These are phyloP conservation scores for Cercospora sojina DNA, from an alignment of 2,329 filamentous ascomycete species.

Conservation along the genomic window DNA sequence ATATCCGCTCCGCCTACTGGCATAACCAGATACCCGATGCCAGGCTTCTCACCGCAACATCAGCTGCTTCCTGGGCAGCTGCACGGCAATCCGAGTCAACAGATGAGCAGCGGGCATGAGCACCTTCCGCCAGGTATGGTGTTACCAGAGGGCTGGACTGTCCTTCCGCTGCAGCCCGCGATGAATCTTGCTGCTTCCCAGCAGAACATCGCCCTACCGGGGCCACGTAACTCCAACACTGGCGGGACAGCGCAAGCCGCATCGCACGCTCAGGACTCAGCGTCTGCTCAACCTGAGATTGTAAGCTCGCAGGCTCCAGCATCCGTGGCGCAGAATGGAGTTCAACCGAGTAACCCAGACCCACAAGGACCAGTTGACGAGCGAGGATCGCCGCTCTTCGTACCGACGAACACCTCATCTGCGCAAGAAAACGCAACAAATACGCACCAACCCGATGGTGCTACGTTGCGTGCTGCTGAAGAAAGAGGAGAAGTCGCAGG, in stretches of 20 bases:
- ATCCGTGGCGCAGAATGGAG: neutral
- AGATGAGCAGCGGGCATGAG: constrained; percentile 46
- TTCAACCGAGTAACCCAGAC: neutral
- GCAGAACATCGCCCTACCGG: neutral
- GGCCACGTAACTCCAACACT: neutral
- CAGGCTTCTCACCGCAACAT: constrained; percentile 13
- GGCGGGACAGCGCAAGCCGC: neutral
- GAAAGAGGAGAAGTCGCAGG: constrained; percentile 6
- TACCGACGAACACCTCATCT: constrained; percentile 19
- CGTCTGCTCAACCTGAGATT: neutral
- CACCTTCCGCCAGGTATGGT: constrained; percentile 52
- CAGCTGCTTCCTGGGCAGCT: constrained; percentile 19
- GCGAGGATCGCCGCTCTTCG: constrained; percentile 34
- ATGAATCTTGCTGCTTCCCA: constrained; percentile 16
- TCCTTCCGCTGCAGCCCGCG: constrained; percentile 47
- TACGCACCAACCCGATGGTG: constrained; percentile 4
- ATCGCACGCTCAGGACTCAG: neutral
- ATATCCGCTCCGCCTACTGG: constrained; percentile 26
- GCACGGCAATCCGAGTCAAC: constrained; percentile 30
- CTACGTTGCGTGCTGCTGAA: constrained; percentile 8
- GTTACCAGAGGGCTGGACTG: constrained; percentile 54
- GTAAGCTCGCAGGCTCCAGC: neutral
- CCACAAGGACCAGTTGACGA: constrained; percentile 32
- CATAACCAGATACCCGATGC: constrained; percentile 16
- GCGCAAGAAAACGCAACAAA: neutral